These are phyloP conservation scores for Pestalotiopsis sp. DNA, from an alignment of 2,329 filamentous ascomycete genomes.

Conservation along the genomic window DNA sequence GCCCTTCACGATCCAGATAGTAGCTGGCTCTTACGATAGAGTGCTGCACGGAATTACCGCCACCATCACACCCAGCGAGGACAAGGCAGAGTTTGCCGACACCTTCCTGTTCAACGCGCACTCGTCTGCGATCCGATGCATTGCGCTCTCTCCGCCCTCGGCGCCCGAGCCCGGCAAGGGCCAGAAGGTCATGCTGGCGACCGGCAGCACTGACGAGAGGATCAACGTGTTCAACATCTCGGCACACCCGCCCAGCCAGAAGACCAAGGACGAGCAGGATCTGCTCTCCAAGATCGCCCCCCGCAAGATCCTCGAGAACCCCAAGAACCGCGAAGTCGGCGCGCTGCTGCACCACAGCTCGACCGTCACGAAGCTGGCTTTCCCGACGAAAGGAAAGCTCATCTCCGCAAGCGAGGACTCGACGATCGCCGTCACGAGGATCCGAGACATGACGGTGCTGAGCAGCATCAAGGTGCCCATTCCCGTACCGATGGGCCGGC, in stretches of 20 bases:
- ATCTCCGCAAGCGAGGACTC: conserved; percentile 90
- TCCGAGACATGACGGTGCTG: conserved; percentile 86
- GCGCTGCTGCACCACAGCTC: conserved; percentile 84
- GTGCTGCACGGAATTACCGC: conserved; percentile 89
- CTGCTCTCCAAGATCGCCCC: conserved; percentile 69
- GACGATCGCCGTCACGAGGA: conserved; percentile 83
- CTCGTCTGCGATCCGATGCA: conserved; percentile 83
- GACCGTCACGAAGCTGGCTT: conserved; percentile 77
- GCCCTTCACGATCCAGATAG: conserved; percentile 75
- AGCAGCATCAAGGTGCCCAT: conserved; percentile 88
- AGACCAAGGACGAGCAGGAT: conserved; percentile 57
- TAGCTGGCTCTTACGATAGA: conserved; percentile 92
- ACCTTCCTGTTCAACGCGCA: conserved; percentile 97
- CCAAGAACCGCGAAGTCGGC: conserved; percentile 85
- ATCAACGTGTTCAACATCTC: conserved; percentile 95
- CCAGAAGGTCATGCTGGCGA: conserved; percentile 89
- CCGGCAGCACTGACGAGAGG: conserved; percentile 88
- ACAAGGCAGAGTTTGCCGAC: conserved; percentile 74
- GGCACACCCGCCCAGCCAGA: conserved; percentile 62
- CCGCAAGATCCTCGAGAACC: conserved; percentile 79
- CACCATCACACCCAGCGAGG: conserved; percentile 53
- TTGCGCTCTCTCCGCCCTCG: conserved; percentile 81
- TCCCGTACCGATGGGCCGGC: conserved; percentile 77
- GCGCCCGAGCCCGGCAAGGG: conserved; percentile 59
- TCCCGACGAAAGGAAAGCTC: conserved; percentile 85